Base-by-base conservation (phyloP, 2,329 filamentous ascomycete species). In the Penicillium corylophilum region DNA sequence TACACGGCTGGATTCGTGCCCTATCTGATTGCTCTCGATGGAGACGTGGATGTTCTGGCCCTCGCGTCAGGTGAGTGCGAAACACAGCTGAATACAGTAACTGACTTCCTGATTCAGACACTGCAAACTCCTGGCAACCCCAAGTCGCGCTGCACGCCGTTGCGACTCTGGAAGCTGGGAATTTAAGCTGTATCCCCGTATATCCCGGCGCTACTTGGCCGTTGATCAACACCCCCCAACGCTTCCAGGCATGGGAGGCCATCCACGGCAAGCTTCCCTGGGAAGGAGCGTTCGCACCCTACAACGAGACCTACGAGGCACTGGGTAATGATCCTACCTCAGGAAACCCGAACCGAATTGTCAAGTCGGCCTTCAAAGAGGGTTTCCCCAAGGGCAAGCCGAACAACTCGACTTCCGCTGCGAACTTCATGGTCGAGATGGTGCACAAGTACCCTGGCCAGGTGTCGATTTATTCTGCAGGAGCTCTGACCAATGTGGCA, bases 401-500 rank as follows among this genome's bases (percentile, higher is more conserved):
- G 2, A 56, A 62, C 16, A 68, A 73, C 42, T 58, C 53, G 5
- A 68, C 69, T 23, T 67, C 64, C 42, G 75, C 76, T 4, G 76
- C 74, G 1, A 68, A 70, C 20, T 80, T 77, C 62, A 75, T 80
- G 74, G 68, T 80, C 29, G 69, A 76, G 49, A 69, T 72, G 63
- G 77, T 79, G 1, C 71, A 71, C 52, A 77, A 74, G 57, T 77
- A 80, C 60, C 78, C 78, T 0, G 76, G 77, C 23, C 69, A 80
- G 59, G 72, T 80, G n/a, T 71, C 68, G 23, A 79, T 81, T 53
- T 79, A 62, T 72, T 67, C 73, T 7, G 76, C 69, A 7, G 76
- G 77, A 7, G 68, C 77, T 3, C 52, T 80, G 57, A 80, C 78
- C 15, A 80, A 80, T 53, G 65, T 80, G 29, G 78, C 77, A 2